These are phyloP conservation scores for Pseudopithomyces maydicus DNA, from an alignment of 2,329 filamentous ascomycete species.

Conservation along the genomic window DNA sequence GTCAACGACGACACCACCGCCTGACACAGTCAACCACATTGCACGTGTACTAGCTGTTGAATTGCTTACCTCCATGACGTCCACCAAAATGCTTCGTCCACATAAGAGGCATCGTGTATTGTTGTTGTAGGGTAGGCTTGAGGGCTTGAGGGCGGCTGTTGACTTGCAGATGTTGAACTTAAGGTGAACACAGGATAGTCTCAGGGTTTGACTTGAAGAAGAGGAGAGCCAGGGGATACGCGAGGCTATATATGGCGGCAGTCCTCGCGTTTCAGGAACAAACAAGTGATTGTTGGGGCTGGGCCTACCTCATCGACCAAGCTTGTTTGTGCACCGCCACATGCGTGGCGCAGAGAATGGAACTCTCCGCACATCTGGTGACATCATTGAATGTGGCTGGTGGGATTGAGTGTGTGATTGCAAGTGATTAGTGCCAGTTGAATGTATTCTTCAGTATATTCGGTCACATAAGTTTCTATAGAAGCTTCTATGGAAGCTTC, in stretches of 20 bases:
- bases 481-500: too few species aligned
- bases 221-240: not conserved
- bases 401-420: not conserved
- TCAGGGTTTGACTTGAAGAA: not conserved
- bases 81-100: constrained; percentile 54
- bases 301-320: constrained; percentile 1
- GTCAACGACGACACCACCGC: constrained; percentile 58
- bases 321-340: not conserved
- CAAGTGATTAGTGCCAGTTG: not conserved
- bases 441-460: too few species aligned
- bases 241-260: not conserved
- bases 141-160: not conserved
- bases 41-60: not conserved
- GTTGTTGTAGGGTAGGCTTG: constrained; percentile 14
- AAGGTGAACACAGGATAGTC: not conserved
- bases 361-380: not conserved
- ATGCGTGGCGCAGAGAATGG: not conserved
- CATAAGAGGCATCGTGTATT: constrained; percentile 50
- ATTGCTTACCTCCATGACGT: constrained; percentile 47
- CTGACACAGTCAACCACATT: constrained; percentile 34
- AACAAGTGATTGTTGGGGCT: constrained; percentile 4
- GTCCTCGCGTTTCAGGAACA: not conserved
- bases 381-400: not conserved
- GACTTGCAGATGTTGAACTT: not conserved
- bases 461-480: not conserved